Percentiles rank a stretch among this genome's conserved stretches.
These are phyloP conservation scores for Gypsophila paniculata DNA, from an alignment of 179 eudicot species.

Conservation along the genomic window DNA sequence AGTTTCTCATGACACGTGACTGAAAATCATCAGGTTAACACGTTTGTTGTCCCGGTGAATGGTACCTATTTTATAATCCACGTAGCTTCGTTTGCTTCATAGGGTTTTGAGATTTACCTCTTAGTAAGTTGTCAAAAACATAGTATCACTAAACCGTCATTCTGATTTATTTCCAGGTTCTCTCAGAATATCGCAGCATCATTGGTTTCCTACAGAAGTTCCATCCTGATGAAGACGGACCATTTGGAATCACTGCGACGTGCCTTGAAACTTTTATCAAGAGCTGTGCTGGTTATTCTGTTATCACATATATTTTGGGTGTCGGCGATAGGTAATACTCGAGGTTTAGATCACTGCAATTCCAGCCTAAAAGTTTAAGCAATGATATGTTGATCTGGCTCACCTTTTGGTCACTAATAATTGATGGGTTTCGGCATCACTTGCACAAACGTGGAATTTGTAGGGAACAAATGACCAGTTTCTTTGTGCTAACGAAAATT, in stretches of 20 bases:
- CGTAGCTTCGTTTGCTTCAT: background rate
- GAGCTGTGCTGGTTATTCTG: slow-evolving; percentile 98
- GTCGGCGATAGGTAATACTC: slow-evolving; percentile 84
- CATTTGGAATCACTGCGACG: slow-evolving; percentile 92
- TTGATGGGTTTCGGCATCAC: too few species aligned
- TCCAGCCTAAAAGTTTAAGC: background rate
- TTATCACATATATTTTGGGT: slow-evolving; percentile 92
- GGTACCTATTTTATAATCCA: background rate
- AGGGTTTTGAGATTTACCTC: background rate
- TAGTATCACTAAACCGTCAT: slow-evolving; percentile 2
- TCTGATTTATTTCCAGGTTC: slow-evolving; percentile 49
- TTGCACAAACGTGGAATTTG: background rate
- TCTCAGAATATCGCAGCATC: slow-evolving; percentile 87
- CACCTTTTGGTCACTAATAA: background rate
- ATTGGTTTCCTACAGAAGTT: slow-evolving; percentile 87
- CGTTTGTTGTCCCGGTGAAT: background rate
- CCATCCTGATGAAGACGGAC: slow-evolving; percentile 88
- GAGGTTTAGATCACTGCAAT: background rate
- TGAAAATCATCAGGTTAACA: background rate
- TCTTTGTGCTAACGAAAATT: background rate
- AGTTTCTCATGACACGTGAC: background rate
- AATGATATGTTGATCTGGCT: background rate
- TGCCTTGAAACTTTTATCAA: slow-evolving; percentile 96
- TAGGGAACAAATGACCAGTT: background rate
- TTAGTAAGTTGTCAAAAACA: slow-evolving; percentile 2